Evolutionary conservation across 106 monocot species (phyloP), one percentile per base, ranked within the genome.

Genomic region (Allium sativum): DNA sequence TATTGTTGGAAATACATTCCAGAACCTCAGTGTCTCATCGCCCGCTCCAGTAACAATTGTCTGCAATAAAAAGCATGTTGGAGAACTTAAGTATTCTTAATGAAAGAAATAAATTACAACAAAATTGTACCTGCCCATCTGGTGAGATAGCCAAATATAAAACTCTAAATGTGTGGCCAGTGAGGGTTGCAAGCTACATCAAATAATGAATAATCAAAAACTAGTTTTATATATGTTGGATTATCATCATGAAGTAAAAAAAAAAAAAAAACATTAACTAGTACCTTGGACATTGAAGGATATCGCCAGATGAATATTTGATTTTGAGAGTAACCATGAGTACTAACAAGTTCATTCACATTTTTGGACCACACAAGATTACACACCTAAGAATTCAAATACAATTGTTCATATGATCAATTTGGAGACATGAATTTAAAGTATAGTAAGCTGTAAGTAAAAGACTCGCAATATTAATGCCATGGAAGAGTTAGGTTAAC

Each of bases 321-420:
- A 56, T 93, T 93, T 56, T 93, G 89, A 42, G 93, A 93, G 59
- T 89, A 93, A 20, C 93, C 93, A 72, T 93, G 93, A 17, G 93
- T 93, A 72, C 93, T 93, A 14, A 93, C 93, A 46, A 93, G 79
- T 73, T 93, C 93, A 52, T 93, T 93, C 10, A 93, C 85, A 73
- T 89, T 93, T 74, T 93, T 93, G 48, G 93, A 93, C 93, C 93
- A 93, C 11, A 76, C 93, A 71, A 93, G 80, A 67, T 93, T 93
- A 62, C 93, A 93, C 3, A 89, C 93, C 93, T 93, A 60, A 43
- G 58, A 16, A 64, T 65, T 55, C 9, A 40, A 14, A 18, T 3
- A 54, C 48, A 50, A 3, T 31, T 31, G 31, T 31, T 31, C 31
- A 31, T 31, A 31, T 31, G 31, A 31, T 31, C 31, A 31, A 31